Conservation (phyloP, 768 basidiomycete species). For the Myochromella boudieri region DNA sequence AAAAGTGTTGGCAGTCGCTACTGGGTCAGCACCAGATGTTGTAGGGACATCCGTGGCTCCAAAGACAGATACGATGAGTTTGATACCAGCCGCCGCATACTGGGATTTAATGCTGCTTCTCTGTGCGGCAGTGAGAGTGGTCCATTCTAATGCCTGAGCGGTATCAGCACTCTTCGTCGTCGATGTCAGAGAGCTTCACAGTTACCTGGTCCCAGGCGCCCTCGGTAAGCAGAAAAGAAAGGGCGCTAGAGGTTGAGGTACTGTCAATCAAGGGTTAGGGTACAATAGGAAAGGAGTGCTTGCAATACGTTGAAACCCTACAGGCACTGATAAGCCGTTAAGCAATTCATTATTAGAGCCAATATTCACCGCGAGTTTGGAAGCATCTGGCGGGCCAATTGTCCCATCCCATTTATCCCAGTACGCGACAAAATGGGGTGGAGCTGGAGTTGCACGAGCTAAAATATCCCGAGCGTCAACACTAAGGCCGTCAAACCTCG, state of each 20-base stretch:
- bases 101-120: conserved; percentile 51
- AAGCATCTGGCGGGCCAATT: conserved; percentile 47
- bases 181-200: neutral
- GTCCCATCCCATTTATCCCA: conserved; percentile 41
- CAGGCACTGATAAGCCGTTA: neutral
- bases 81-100: conserved; percentile 59
- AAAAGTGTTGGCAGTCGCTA: conserved; percentile 59
- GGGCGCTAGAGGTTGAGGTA: conserved; percentile 31
- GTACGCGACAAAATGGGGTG: conserved; percentile 53
- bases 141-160: conserved; percentile 51
- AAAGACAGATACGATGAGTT: conserved; percentile 64
- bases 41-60: conserved; percentile 61
- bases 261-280: conserved; percentile 3
- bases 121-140: conserved; percentile 39
- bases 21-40: conserved; percentile 55
- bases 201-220: conserved; percentile 58
- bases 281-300: conserved; percentile 16
- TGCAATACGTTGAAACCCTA: conserved; percentile 64
- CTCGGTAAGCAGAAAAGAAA: conserved; percentile 54
- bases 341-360: neutral
- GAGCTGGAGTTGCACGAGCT: conserved; percentile 37
- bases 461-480: conserved; percentile 31
- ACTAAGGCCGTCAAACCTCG: conserved; percentile 25
- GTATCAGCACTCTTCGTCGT: too few species aligned
- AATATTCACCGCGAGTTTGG: conserved; percentile 39